Evolutionary conservation across 2,329 filamentous ascomycete species (phyloP), one percentile per base, ranked within the genome.

Genomic region (Fusarium sulawesiense): DNA sequence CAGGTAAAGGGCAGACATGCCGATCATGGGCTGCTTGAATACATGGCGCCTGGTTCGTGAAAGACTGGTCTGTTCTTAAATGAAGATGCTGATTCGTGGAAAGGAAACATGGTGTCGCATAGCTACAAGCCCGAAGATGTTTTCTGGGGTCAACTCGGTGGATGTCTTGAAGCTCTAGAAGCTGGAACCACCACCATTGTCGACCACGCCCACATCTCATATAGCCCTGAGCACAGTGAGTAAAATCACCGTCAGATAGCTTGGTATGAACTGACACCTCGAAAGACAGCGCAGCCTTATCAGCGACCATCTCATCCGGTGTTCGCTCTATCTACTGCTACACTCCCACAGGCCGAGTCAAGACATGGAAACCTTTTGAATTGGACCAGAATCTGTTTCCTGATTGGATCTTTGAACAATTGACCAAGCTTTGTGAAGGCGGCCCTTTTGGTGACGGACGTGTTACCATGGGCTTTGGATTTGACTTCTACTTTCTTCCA

Each of bases 311-410:
- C 4, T 64, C 61, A 2, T 64, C 61, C 11, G 61, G 61, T 1
- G 41, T 64, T 3, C 42, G 61, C 18, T 64, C 61, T 9, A 23
- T 64, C 4, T 64, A 59, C 11, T 64, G 61, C 9, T 64, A 64
- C 30, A 59, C 60, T 0, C 60, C 61, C 0, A 59, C 1, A 1
- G 45, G 25, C 8, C 34, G 60, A 13, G 32, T 64, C 9, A 65
- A 59, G 21, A 51, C 45, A 13, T 64, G 60, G 60, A 64, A 64
- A 10, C 61, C 61, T 2, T 50, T 64, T 7, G 32, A 3, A 3
- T 10, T 59, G 4, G 45, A 64, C 6, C 32, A 59, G 2, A 16
- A 20, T 1, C 6, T 65, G 0, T 3, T 64, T 1, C 61, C 60
- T 3, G n/a, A 45, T 6, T 64, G 61, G 61, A 4, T 64, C 0